Conservation (phyloP, 805 yeast species). For the Isabelozyma pseudorhagii region DNA sequence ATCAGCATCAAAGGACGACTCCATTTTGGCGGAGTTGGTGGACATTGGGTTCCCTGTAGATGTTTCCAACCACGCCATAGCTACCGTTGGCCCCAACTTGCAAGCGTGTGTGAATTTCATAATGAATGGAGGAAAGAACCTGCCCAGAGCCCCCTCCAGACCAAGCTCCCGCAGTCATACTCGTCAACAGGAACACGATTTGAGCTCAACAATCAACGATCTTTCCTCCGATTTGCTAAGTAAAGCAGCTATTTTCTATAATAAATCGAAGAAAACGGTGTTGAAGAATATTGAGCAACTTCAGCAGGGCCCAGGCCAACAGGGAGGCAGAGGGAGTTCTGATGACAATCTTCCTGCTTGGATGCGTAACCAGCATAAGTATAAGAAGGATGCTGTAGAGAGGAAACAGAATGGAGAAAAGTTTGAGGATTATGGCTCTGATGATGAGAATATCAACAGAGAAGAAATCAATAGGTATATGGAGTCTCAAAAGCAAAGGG, state of each 20-base stretch:
- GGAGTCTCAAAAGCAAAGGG: slow-evolving; percentile 32
- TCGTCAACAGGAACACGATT: slow-evolving; percentile 13
- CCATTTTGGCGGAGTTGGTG: slow-evolving; percentile 61
- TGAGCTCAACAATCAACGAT: slow-evolving; percentile 43
- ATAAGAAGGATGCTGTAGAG: slow-evolving; percentile 41
- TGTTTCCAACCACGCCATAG: slow-evolving; percentile 59
- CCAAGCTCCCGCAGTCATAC: neutral
- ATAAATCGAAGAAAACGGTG: slow-evolving; percentile 58
- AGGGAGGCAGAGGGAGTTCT: slow-evolving; percentile 4
- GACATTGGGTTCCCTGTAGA: slow-evolving; percentile 78
- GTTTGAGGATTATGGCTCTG: slow-evolving; percentile 45
- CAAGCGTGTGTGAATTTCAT: slow-evolving; percentile 64
- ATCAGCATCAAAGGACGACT: slow-evolving; percentile 29
- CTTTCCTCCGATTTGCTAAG: slow-evolving; percentile 54
- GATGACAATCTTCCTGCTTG: slow-evolving; percentile 57
- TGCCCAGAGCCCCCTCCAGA: neutral
- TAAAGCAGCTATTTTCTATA: slow-evolving; percentile 57
- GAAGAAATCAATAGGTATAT: slow-evolving; percentile 40
- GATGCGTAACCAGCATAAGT: slow-evolving; percentile 61
- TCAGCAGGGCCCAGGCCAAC: slow-evolving; percentile 28
- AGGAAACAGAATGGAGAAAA: slow-evolving; percentile 29
- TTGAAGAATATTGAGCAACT: slow-evolving; percentile 62
- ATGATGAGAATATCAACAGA: slow-evolving; percentile 43
- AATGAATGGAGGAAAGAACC: slow-evolving; percentile 54
- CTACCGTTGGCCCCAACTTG: slow-evolving; percentile 55